Conservation (phyloP, 2,329 filamentous ascomycete genomes). For the Colletotrichum magnum region DNA sequence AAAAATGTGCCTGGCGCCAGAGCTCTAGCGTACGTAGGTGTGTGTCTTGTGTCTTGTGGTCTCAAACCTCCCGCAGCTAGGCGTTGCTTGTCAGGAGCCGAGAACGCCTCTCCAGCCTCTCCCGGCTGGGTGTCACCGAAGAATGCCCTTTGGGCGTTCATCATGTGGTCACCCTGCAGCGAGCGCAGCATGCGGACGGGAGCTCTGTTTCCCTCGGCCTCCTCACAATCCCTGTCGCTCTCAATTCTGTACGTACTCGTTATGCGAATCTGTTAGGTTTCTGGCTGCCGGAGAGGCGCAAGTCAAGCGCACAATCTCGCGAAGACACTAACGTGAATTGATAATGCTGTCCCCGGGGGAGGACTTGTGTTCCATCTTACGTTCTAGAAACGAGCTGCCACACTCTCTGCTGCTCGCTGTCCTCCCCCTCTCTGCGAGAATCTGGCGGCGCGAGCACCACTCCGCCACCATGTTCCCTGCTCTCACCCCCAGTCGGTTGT, state of each 20-base stretch:
- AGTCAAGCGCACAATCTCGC: constrained; percentile 10
- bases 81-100: constrained; percentile 18
- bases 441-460: constrained; percentile 12
- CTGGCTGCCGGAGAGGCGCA: constrained; percentile 2
- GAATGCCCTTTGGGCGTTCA: constrained; percentile 23
- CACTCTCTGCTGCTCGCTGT: too few species aligned
- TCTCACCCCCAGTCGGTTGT: constrained; percentile 3
- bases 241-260: constrained; percentile 24
- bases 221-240: background rate
- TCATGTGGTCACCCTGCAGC: background rate
- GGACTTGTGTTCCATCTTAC: constrained; percentile 16
- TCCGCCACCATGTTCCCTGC: constrained; percentile 38
- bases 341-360: constrained; percentile 15
- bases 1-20: background rate
- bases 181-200: background rate
- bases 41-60: constrained; percentile 4
- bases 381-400: constrained; percentile 35
- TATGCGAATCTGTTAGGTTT: constrained; percentile 37
- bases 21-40: constrained; percentile 6
- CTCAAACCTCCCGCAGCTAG: constrained; percentile 23
- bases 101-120: constrained; percentile 12
- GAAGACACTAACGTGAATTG: constrained; percentile 30
- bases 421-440: too few species aligned
- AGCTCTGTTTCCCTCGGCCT: background rate
- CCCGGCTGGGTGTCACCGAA: constrained; percentile 33